Conservation (phyloP, 2,329 filamentous ascomycete genomes). For the Thermothelomyces thermophilus region DNA sequence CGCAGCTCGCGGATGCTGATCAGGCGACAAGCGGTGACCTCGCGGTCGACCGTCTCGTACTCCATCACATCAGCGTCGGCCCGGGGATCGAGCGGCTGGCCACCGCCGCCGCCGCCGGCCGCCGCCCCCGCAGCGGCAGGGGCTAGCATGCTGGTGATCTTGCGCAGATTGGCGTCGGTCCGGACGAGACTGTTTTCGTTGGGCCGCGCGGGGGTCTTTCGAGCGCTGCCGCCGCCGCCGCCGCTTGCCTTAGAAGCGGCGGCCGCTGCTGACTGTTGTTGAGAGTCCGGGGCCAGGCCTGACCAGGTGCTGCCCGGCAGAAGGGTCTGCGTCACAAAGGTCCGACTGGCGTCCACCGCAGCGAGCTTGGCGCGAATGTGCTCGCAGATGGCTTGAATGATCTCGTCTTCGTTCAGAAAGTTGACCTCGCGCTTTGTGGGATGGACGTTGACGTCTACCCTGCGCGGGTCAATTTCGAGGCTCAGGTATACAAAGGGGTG, state of each 20-base stretch:
- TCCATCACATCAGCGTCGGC: conserved; percentile 43
- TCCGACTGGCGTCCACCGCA: conserved; percentile 85
- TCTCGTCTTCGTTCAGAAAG: conserved; percentile 95
- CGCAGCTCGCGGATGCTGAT: conserved; percentile 83
- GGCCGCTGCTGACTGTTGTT: conserved; percentile 25
- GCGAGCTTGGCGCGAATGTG: conserved; percentile 72
- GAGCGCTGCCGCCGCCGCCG: conserved; percentile 38
- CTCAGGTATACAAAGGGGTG: conserved; percentile 92
- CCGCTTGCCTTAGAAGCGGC: conserved; percentile 32
- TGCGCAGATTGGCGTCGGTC: conserved; percentile 80
- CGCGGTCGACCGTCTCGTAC: conserved; percentile 67
- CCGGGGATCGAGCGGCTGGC: conserved; percentile 25
- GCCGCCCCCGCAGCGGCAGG: conserved; percentile 41
- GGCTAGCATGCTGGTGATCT: conserved; percentile 95
- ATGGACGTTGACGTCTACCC: conserved; percentile 96
- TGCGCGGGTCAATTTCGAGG: conserved; percentile 82
- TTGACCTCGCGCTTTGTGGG: conserved; percentile 96
- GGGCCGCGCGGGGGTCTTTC: conserved; percentile 44
- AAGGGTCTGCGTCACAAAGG: conserved; percentile 88
- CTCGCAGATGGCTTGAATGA: conserved; percentile 77
- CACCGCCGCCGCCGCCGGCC: conserved; percentile 25
- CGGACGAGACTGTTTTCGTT: conserved; percentile 86
- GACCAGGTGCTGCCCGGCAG: conserved; percentile 57
- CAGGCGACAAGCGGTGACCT: conserved; percentile 64
- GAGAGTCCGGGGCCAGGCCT: conserved; percentile 23